A percentile compares a stretch with the other conserved stretches of the same genome.
Conservation (phyloP, 2,329 filamentous ascomycete species). For the Ambrosiella beaveri region DNA sequence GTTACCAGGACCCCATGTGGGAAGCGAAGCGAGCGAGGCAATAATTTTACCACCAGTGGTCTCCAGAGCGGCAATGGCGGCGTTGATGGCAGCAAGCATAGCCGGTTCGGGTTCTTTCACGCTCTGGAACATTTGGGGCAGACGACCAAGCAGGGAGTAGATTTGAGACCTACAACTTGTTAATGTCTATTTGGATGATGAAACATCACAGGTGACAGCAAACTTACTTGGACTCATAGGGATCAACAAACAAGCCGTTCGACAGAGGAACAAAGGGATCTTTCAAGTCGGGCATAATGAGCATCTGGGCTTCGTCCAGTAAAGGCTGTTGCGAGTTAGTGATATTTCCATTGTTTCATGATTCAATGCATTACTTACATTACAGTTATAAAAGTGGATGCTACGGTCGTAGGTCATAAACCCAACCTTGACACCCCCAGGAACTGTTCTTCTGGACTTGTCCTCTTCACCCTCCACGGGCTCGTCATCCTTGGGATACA, state of each 20-base stretch:
- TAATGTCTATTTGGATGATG: conserved; percentile 13
- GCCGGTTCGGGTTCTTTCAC: conserved; percentile 86
- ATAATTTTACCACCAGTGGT: conserved; percentile 84
- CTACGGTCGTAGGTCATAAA: conserved; percentile 95
- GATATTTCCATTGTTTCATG: conserved; percentile 1
- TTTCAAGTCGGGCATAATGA: conserved; percentile 95
- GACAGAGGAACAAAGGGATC: conserved; percentile 89
- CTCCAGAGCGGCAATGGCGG: conserved; percentile 67
- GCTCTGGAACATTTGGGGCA: conserved; percentile 72
- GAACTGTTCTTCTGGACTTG: conserved; percentile 41
- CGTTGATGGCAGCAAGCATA: conserved; percentile 66
- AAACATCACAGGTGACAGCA: neutral
- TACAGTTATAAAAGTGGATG: conserved; percentile 95
- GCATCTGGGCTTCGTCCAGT: conserved; percentile 83
- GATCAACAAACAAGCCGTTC: conserved; percentile 86
- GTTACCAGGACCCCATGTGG: conserved; percentile 78
- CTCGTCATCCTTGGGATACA: conserved; percentile 48
- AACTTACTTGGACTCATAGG: conserved; percentile 61
- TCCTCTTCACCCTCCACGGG: conserved; percentile 30
- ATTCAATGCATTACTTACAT: conserved; percentile 34
- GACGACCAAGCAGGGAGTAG: conserved; percentile 61
- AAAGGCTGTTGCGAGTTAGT: conserved; percentile 34
- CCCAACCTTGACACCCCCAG: conserved; percentile 69
- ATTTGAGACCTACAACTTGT: conserved; percentile 45
- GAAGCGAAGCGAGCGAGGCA: conserved; percentile 70